Base-by-base conservation (phyloP, 2,329 filamentous ascomycete genomes). In the Hypocrella siamensis region DNA sequence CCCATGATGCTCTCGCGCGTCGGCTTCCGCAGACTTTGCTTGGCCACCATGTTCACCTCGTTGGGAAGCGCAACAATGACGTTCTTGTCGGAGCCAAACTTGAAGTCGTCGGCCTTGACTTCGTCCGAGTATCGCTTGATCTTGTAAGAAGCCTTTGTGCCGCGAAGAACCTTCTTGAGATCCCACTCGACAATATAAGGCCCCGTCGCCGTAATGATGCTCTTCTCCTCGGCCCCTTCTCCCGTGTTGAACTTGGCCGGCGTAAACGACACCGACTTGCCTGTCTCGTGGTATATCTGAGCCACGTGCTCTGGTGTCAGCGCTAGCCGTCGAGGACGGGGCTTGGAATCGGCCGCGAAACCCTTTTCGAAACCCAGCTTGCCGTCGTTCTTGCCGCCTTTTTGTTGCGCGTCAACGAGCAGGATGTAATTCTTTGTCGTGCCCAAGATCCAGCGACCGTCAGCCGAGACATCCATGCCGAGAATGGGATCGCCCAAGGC, bases 21-120 rank as follows among this genome's bases (percentile, higher is more conserved):
- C 2, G 88, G 85, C 47, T 77, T 77, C 64, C 83, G 83, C 48
- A 98, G 70, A 35, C 75, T 78, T 44, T 79, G 71, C 56, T 88
- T 86, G 28, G 78, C 79, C 10, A 98, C 83, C 86, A 96, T 96
- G 56, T 94, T 92, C 43, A 98, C 90, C 54, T 96, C 86, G 50
- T 98, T 93, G 3, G 90, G 86, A 40, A 98, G 62, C 1, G 90
- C 90, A 22, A 98, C 88, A 47, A 98, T 93, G 46, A 98, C 84
- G 47, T 94, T 94, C 70, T 93, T 93, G 56, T 98, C 90, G 5
- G 79, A 86, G 29, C 88, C 88, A 48, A 85, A 98, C 47, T 90
- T 85, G 74, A 98, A 98, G 53, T 98, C 93, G 53, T 98, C 90
- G 4, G 90, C 90, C 65, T 92, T 94, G 49, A 98, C 85, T 40